A percentile compares a stretch with the other conserved stretches of the same genome.
Conservation (phyloP, 23 red algal species). For the Gracilaria gracilis region DNA sequence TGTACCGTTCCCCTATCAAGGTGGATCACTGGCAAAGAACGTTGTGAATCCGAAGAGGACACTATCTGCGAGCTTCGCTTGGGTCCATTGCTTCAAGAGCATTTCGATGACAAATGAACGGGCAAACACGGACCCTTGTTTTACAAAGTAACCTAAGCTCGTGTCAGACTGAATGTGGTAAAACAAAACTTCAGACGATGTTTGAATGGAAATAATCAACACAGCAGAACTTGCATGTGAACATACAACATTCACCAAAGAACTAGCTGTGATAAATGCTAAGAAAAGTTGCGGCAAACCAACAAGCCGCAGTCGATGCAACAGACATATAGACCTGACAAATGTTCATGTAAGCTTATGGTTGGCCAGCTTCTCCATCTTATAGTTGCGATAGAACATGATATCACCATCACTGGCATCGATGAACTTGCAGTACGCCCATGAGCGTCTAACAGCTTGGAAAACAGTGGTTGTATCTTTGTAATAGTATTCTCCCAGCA, state of each 20-base stretch:
- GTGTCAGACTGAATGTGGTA: background rate
- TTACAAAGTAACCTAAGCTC: background rate
- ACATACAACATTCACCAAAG: background rate
- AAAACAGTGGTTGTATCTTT: conserved; percentile 79
- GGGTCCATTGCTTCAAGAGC: background rate
- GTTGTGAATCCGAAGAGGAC: no score
- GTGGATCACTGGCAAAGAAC: no score
- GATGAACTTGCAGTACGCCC: conserved; percentile 83
- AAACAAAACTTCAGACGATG: background rate
- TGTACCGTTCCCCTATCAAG: no score
- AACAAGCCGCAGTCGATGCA: background rate
- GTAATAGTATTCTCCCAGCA: conserved; percentile 81
- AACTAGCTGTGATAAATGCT: background rate
- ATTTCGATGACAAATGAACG: background rate
- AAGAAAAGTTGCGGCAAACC: background rate
- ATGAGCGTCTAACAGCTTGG: conserved; percentile 79
- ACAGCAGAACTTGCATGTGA: background rate
- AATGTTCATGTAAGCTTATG: conserved; percentile 28
- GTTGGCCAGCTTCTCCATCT: conserved; percentile 51
- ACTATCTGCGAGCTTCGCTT: background rate
- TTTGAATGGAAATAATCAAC: conserved; percentile 11
- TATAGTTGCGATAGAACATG: conserved; percentile 77
- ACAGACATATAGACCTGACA: background rate
- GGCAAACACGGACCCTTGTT: background rate
- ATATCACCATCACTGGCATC: conserved; percentile 65